Evolutionary conservation across 805 yeast genomes (phyloP).

Genomic region (Candida corydali): DNA sequence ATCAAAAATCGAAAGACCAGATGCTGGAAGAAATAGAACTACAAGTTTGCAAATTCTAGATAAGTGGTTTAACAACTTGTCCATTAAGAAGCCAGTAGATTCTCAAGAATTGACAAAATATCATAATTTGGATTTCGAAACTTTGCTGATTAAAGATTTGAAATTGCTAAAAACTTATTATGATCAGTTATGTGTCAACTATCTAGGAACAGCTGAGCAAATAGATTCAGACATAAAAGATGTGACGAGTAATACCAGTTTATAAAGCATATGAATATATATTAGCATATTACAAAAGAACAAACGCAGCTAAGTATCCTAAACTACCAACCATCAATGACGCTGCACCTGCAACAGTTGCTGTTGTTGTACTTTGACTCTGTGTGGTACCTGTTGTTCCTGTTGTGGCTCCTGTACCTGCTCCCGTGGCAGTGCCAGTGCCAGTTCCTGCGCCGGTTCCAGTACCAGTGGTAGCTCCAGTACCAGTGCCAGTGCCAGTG

Average conservation of each 20-base stretch:
- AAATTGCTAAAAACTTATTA: slow-evolving; percentile 29
- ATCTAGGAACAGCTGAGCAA: slow-evolving; percentile 8
- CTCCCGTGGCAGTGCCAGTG: neutral
- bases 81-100: slow-evolving; percentile 9
- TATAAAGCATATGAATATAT: slow-evolving; percentile 6
- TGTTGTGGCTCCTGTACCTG: neutral
- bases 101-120: slow-evolving; percentile 26
- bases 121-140: slow-evolving; percentile 32
- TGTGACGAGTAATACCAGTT: slow-evolving; percentile 5
- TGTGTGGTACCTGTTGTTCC: slow-evolving; percentile 5
- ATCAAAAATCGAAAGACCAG: slow-evolving; percentile 10
- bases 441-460: neutral
- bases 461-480: neutral
- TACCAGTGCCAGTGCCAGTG: neutral
- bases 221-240: slow-evolving; percentile 7
- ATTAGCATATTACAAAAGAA: slow-evolving; percentile 4
- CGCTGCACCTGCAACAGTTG: slow-evolving; percentile 6
- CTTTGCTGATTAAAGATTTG: slow-evolving; percentile 32
- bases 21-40: slow-evolving; percentile 23
- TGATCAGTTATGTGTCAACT: slow-evolving; percentile 32
- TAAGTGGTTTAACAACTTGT: slow-evolving; percentile 37
- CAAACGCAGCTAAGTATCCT: slow-evolving; percentile 3
- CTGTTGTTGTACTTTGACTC: slow-evolving; percentile 1
- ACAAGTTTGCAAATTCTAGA: slow-evolving; percentile 41
- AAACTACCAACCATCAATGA: slow-evolving; percentile 5